phyloP scores from a whole-genome alignment of 1,139 yeast species.

The Candida tunisiensis region DNA sequence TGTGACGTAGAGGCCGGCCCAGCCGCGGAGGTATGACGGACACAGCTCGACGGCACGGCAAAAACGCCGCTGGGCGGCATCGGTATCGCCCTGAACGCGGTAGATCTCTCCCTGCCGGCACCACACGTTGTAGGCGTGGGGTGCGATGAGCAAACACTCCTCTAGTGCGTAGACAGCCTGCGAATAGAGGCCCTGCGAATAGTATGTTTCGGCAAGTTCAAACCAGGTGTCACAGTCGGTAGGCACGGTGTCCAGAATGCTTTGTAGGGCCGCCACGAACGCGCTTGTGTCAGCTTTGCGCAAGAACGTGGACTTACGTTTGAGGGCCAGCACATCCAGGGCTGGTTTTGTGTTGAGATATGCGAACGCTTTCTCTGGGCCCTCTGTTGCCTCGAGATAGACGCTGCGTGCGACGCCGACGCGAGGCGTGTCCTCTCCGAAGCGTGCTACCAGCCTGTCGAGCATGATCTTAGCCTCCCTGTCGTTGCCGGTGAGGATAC shows the following conservation, averaged over 20 bases:
- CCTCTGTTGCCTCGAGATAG: slow-evolving; percentile 39
- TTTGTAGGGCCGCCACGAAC: slow-evolving; percentile 33
- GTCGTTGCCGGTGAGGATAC: slow-evolving; percentile 49
- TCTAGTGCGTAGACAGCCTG: slow-evolving; percentile 51
- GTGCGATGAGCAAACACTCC: slow-evolving; percentile 50
- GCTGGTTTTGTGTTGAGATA: slow-evolving; percentile 16
- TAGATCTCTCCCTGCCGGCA: slow-evolving; percentile 40
- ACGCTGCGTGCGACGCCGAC: slow-evolving; percentile 37
- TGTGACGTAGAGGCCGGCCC: slow-evolving; percentile 55
- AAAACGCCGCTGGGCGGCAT: slow-evolving; percentile 20
- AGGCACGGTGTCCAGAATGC: slow-evolving; percentile 41
- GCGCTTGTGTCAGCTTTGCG: slow-evolving; percentile 15
- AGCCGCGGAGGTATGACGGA: slow-evolving; percentile 49
- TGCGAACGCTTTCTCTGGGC: slow-evolving; percentile 23
- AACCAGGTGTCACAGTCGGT: slow-evolving; percentile 64
- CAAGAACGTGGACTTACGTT: slow-evolving; percentile 20
- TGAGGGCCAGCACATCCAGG: slow-evolving; percentile 19
- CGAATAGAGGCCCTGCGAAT: slow-evolving; percentile 41
- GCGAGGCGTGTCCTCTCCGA: slow-evolving; percentile 31
- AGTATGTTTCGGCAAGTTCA: slow-evolving; percentile 52
- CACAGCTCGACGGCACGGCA: slow-evolving; percentile 62
- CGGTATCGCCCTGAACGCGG: slow-evolving; percentile 5
- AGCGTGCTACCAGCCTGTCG: slow-evolving; percentile 48
- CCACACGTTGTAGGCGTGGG: slow-evolving; percentile 59
- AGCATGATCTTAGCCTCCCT: slow-evolving; percentile 51